phyloP scores from a whole-genome alignment of 441 rosid genomes.

The Erodium texanum region DNA sequence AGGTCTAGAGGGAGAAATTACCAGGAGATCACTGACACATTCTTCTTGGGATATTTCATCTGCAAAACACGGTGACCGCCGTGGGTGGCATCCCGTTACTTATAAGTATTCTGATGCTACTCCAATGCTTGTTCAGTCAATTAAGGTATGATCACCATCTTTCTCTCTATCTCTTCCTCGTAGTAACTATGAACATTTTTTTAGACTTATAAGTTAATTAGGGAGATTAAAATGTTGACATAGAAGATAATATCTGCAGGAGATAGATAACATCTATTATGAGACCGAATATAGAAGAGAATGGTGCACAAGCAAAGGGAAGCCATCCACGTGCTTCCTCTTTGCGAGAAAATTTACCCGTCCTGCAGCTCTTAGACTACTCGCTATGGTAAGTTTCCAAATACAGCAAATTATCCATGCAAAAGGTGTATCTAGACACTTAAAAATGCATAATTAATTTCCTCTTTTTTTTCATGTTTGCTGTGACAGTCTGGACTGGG shows the following conservation, averaged over 20 bases:
- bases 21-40: slow-evolving; percentile 79
- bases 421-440: background rate
- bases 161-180: slow-evolving; percentile 1
- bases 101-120: slow-evolving; percentile 89
- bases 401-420: background rate
- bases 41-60: slow-evolving; percentile 90
- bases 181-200: background rate
- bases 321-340: slow-evolving; percentile 74
- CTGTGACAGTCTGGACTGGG: slow-evolving; percentile 39
- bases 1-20: slow-evolving; percentile 72
- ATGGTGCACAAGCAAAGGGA: slow-evolving; percentile 89
- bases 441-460: too few relatives aligned
- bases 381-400: slow-evolving; percentile 40
- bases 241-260: slow-evolving; percentile 30
- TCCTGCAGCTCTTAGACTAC: slow-evolving; percentile 81
- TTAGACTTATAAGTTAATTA: background rate
- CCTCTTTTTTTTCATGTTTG: slow-evolving; percentile 9
- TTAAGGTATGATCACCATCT: slow-evolving; percentile 48
- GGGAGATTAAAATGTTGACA: background rate
- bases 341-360: slow-evolving; percentile 93
- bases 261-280: slow-evolving; percentile 65
- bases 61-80: slow-evolving; percentile 71
- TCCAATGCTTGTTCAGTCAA: slow-evolving; percentile 54
- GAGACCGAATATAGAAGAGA: slow-evolving; percentile 83
- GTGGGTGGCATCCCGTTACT: slow-evolving; percentile 95